Evolutionary conservation across 2,329 filamentous ascomycete genomes (phyloP).

Genomic region (Cercospora nicotianae): DNA sequence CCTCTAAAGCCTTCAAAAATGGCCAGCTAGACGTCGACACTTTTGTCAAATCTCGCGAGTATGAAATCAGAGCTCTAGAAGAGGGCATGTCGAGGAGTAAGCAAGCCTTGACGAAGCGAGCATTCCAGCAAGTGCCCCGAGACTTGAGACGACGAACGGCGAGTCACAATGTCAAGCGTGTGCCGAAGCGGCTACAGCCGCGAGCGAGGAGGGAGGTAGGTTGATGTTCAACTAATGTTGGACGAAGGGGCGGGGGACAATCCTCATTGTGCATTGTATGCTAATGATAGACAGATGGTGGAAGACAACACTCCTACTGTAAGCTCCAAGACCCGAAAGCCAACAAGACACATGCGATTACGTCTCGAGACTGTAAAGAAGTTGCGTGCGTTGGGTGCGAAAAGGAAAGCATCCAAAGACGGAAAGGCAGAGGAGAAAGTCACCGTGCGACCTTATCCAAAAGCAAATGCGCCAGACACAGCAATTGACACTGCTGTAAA

Average conservation of each 20-base stretch:
- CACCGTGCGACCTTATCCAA: slow-evolving; percentile 18
- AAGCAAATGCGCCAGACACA: slow-evolving; percentile 21
- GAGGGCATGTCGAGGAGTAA: slow-evolving; percentile 77
- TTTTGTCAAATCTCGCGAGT: slow-evolving; percentile 82
- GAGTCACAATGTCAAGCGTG: slow-evolving; percentile 89
- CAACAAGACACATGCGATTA: slow-evolving; percentile 54
- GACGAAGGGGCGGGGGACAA: slow-evolving; percentile 23
- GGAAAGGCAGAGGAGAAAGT: slow-evolving; percentile 35
- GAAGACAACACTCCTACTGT: slow-evolving; percentile 90
- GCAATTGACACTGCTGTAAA: slow-evolving; percentile 35
- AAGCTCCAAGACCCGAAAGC: slow-evolving; percentile 63
- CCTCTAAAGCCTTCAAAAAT: slow-evolving; percentile 58
- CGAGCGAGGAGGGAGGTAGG: slow-evolving; percentile 63
- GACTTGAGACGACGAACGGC: slow-evolving; percentile 82
- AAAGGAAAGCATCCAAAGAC: slow-evolving; percentile 48
- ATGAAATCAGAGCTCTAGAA: slow-evolving; percentile 84
- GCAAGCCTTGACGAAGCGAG: slow-evolving; percentile 62
- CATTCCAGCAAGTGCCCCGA: slow-evolving; percentile 88
- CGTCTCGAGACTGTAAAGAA: slow-evolving; percentile 75
- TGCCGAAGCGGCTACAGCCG: slow-evolving; percentile 73
- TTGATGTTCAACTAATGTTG: slow-evolving; percentile 12
- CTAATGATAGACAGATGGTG: slow-evolving; percentile 61
- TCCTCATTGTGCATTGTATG: neutral
- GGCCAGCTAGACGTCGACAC: slow-evolving; percentile 82
- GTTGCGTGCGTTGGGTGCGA: slow-evolving; percentile 61